A percentile compares a stretch with the other conserved stretches of the same genome.
Evolutionary conservation across 1,139 yeast genomes (phyloP).

Genomic region (Debaryomycetaceae sp.): DNA sequence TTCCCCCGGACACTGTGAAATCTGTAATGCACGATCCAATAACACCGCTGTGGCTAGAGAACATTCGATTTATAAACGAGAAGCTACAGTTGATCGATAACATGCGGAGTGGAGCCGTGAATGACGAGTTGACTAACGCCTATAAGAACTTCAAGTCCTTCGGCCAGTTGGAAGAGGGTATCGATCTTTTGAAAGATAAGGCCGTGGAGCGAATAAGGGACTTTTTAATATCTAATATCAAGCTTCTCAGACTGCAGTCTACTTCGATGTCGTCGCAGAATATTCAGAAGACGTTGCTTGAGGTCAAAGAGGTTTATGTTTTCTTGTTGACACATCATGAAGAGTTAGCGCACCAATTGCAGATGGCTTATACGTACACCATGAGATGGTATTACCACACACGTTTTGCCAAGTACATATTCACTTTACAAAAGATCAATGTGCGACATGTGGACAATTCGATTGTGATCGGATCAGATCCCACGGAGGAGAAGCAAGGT

Average conservation of each 20-base stretch:
- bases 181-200: conserved; percentile 46
- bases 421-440: conserved; percentile 66
- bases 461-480: conserved; percentile 47
- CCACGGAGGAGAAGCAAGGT: conserved; percentile 20
- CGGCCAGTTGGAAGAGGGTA: conserved; percentile 31
- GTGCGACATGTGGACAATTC: conserved; percentile 50
- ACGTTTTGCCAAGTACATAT: conserved; percentile 74
- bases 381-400: conserved; percentile 91
- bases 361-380: conserved; percentile 78
- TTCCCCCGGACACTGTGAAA: conserved; percentile 65
- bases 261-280: conserved; percentile 56
- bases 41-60: conserved; percentile 54
- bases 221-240: conserved; percentile 61
- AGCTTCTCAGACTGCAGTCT: conserved; percentile 49
- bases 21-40: conserved; percentile 49
- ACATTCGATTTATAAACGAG: conserved; percentile 53
- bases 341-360: conserved; percentile 71
- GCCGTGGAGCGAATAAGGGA: conserved; percentile 75
- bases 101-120: conserved; percentile 20
- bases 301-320: conserved; percentile 55
- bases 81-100: conserved; percentile 47
- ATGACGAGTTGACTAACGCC: conserved; percentile 7
- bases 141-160: conserved; percentile 35
- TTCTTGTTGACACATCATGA: conserved; percentile 57
- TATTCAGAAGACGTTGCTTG: conserved; percentile 65